Percentiles rank a stretch among this genome's conserved stretches.
phyloP scores from a whole-genome alignment of 2,329 filamentous ascomycete species.

The Chrysoporthe cubensis region DNA sequence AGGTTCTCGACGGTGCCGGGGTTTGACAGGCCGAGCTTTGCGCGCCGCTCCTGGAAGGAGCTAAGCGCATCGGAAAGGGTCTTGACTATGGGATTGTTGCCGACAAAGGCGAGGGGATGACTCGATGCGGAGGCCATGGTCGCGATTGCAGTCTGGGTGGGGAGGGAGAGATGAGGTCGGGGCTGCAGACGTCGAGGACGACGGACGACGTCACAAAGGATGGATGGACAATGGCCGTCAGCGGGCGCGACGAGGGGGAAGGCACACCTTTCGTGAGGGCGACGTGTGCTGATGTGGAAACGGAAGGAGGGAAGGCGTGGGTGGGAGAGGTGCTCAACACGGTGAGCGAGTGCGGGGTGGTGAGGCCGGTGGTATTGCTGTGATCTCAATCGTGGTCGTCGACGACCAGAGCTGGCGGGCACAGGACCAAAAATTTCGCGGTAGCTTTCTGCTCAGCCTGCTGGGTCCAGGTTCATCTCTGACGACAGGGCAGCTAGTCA shows the following conservation, averaged over 20 bases:
- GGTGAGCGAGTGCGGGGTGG: conserved; percentile 8
- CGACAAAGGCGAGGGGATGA: conserved; percentile 67
- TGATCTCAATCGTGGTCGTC: conserved; percentile 15
- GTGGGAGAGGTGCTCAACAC: background rate
- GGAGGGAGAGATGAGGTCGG: background rate
- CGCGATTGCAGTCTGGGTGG: conserved; percentile 31
- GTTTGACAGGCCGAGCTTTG: conserved; percentile 85
- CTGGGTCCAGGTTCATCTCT: conserved; percentile 24
- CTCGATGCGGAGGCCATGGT: conserved; percentile 54
- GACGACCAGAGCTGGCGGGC: conserved; percentile 19
- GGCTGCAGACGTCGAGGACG: conserved; percentile 15
- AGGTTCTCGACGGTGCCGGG: conserved; percentile 87
- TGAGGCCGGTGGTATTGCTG: conserved; percentile 19
- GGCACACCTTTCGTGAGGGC: background rate
- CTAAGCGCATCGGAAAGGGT: conserved; percentile 77
- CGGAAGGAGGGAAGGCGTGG: background rate
- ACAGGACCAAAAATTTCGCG: conserved; percentile 30
- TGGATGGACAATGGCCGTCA: conserved; percentile 23
- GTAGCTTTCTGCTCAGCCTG: conserved; percentile 18
- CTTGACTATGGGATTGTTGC: conserved; percentile 72
- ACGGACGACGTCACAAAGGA: conserved; percentile 34
- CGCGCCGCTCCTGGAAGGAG: conserved; percentile 83
- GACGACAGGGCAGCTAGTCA: conserved; percentile 25
- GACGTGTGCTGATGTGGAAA: background rate
- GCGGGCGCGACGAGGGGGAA: conserved; percentile 13